phyloP scores from a whole-genome alignment of 441 rosid species.

The Adansonia madagascariensis region DNA sequence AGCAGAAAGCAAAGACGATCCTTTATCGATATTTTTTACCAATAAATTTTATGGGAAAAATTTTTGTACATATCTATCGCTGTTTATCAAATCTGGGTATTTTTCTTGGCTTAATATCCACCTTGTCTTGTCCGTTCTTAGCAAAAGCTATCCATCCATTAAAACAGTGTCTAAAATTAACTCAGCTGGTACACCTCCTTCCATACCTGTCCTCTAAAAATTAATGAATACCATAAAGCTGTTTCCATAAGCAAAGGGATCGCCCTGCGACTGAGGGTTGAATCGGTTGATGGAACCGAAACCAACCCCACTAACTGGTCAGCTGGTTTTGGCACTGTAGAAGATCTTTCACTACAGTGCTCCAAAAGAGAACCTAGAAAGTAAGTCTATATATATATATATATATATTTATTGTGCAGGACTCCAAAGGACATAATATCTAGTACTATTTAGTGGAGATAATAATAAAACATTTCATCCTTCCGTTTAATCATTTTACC shows the following conservation, averaged over 20 bases:
- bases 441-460: neutral
- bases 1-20: neutral
- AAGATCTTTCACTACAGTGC: neutral
- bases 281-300: neutral
- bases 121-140: neutral
- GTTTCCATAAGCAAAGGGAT: neutral
- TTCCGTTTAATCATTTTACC: neutral
- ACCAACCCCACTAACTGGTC: neutral
- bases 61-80: neutral
- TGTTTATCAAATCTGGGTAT: neutral
- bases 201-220: neutral
- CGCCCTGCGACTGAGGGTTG: neutral
- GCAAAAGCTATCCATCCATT: neutral
- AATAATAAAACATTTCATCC: neutral
- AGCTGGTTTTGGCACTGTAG: neutral
- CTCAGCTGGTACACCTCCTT: too few species aligned
- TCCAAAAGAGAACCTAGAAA: neutral
- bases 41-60: neutral
- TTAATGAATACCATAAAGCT: neutral
- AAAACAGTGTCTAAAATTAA: neutral
- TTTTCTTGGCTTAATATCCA: neutral
- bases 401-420: too few species aligned
- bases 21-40: neutral
- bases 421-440: neutral
- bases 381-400: too few species aligned